Evolutionary conservation across 768 basidiomycete genomes (phyloP), one percentile per base, ranked within the genome.

Genomic region (Russula olivacea): DNA sequence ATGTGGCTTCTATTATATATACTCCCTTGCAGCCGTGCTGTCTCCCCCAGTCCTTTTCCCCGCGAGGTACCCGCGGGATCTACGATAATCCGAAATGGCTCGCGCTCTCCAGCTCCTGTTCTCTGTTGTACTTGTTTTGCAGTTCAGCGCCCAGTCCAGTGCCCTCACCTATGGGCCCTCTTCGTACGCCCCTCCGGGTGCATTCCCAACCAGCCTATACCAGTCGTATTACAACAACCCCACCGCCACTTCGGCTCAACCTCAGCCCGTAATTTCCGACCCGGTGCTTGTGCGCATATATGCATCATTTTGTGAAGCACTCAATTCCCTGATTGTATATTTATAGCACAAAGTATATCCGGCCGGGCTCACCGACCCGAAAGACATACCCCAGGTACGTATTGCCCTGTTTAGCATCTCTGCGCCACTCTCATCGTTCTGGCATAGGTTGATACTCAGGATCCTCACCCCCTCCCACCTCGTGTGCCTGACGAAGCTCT

Each of bases 181-280:
- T 5, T 79, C 79, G 3, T 86, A 80, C 68, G 82, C 85, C 3
- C 86, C 73, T 6, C 80, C 85, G 5, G 87, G 86, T 32, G 69
- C 74, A 3, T 89, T 88, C 71, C 87, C 88, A 1, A 86, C 86
- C 80, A 84, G 6, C 21, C 74, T 80, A 43, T 91, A 83, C 72
- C 69, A 76, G n/a, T 70, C 77, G 56, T 91, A 89, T 72, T 88
- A 84, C 74, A 89, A 89, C 72, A 74, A 80, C 66, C 87, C 89
- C 36, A 89, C 87, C 1, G 85, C 82, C 36, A 90, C 89, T 2
- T 80, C 81, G 14, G 82, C 79, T 0, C 89, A 91, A 70, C 83
- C 83, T 4, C 89, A 91, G 73, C 89, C 88, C n/a, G 79, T 89
- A 62, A 80, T 91, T 41, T 82, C 87, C 15, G 88, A 91, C 70